Percentiles rank a stretch among this genome's conserved stretches.
These are phyloP conservation scores for Alopecurus myosuroides DNA, from an alignment of 176 grass and related monocot genomes.

Conservation along the genomic window DNA sequence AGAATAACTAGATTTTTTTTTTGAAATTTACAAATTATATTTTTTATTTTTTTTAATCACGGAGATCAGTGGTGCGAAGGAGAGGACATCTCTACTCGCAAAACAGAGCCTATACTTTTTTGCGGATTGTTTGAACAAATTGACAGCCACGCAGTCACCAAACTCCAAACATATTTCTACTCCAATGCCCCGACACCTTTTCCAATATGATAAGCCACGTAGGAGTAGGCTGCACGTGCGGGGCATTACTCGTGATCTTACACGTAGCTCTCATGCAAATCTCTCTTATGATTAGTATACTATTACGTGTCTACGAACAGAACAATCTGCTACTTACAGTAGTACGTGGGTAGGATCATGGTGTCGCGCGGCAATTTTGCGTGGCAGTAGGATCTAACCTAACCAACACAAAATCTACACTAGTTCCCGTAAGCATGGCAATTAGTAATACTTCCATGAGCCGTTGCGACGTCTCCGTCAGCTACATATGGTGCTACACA, in stretches of 20 bases:
- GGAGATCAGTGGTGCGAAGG: too few relatives aligned
- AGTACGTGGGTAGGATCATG: too few relatives aligned
- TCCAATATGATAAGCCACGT: conserved; percentile 3
- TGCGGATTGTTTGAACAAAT: neutral
- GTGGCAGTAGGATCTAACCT: neutral
- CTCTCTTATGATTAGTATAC: too few relatives aligned
- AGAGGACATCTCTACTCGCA: too few relatives aligned
- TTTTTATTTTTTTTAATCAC: too few relatives aligned
- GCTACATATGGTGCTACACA: neutral
- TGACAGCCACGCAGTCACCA: neutral
- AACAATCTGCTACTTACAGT: neutral
- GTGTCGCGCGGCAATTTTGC: too few relatives aligned
- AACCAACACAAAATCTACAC: conserved; percentile 6
- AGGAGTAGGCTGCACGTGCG: neutral
- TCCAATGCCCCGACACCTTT: neutral
- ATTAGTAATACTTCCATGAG: conserved; percentile 10
- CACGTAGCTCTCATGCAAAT: neutral
- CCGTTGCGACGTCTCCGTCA: conserved; percentile 28
- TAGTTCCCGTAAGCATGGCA: conserved; percentile 36
- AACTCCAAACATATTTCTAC: too few relatives aligned
- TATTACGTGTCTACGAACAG: neutral
- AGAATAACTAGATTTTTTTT: too few relatives aligned
- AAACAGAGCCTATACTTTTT: too few relatives aligned
- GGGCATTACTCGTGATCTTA: conserved; percentile 15
- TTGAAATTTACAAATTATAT: too few relatives aligned